phyloP scores from a whole-genome alignment of 306 rosid genomes.

The Rubus parviflorus region DNA sequence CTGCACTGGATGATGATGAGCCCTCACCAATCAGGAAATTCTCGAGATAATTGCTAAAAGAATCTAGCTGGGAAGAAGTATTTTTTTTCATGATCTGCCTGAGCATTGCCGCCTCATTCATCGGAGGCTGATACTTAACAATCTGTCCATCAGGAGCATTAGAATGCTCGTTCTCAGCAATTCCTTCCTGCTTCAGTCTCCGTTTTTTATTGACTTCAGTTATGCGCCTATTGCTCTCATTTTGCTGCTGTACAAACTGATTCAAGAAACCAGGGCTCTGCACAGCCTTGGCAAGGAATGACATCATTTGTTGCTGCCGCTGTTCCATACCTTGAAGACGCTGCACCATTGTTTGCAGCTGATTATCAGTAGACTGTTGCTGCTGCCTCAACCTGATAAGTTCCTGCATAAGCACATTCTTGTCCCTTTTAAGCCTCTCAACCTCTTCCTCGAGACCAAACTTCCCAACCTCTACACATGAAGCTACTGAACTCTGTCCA shows the following conservation, averaged over 20 bases:
- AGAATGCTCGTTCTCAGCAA: slow-evolving; percentile 48
- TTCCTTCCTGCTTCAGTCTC: slow-evolving; percentile 75
- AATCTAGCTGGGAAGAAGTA: slow-evolving; percentile 51
- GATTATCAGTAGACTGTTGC: slow-evolving; percentile 92
- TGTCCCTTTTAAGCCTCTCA: slow-evolving; percentile 93
- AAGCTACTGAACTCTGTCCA: slow-evolving; percentile 78
- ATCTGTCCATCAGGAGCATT: slow-evolving; percentile 78
- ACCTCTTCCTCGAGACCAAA: slow-evolving; percentile 98
- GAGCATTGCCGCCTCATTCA: slow-evolving; percentile 80
- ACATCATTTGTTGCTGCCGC: slow-evolving; percentile 97
- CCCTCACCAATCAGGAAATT: slow-evolving; percentile 57
- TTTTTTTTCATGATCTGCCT: slow-evolving; percentile 75
- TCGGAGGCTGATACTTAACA: slow-evolving; percentile 72
- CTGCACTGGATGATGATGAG: slow-evolving; percentile 48
- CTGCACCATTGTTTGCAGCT: slow-evolving; percentile 89
- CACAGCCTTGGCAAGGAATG: slow-evolving; percentile 94
- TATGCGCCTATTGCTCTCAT: slow-evolving; percentile 77
- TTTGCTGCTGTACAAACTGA: slow-evolving; percentile 93
- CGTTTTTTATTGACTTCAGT: slow-evolving; percentile 83
- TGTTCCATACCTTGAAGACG: slow-evolving; percentile 99
- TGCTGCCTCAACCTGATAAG: slow-evolving; percentile 97
- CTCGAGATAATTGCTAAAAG: slow-evolving; percentile 47
- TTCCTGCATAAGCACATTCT: slow-evolving; percentile 97
- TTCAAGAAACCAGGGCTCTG: slow-evolving; percentile 96
- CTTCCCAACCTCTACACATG: slow-evolving; percentile 97